phyloP scores from a whole-genome alignment of 306 rosid genomes.

The Rubus idaeus region DNA sequence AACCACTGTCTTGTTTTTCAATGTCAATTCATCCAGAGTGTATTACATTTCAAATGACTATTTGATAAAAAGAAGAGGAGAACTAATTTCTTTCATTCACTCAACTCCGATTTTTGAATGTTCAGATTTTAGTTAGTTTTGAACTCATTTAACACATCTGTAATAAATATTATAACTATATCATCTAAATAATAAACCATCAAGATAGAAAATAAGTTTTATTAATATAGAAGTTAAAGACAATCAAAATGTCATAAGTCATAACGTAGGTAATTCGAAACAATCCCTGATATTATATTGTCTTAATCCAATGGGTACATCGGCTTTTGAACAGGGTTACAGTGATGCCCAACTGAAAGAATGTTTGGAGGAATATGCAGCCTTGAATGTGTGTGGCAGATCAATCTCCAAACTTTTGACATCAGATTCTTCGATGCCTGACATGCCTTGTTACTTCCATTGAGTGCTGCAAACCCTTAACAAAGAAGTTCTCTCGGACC shows the following conservation, averaged over 20 bases:
- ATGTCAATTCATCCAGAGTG: no score
- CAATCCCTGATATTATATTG: neutral
- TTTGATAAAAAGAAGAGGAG: no score
- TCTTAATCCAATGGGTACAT: neutral
- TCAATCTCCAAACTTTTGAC: conserved; percentile 88
- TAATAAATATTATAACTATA: no score
- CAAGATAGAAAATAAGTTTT: neutral
- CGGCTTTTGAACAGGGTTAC: conserved; percentile 69
- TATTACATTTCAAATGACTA: no score
- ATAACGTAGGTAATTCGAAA: neutral
- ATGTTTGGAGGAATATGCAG: conserved; percentile 97
- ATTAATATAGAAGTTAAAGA: neutral
- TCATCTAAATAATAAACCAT: neutral
- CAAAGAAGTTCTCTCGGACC: neutral
- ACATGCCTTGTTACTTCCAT: conserved; percentile 12
- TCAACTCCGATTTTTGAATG: no score
- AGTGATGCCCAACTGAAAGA: conserved; percentile 94
- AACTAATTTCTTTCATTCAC: no score
- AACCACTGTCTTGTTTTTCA: no score
- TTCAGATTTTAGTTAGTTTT: no score
- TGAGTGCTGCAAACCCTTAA: neutral
- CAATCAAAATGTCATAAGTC: neutral
- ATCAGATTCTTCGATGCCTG: conserved; percentile 87
- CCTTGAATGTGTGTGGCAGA: conserved; percentile 98
- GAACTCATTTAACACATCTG: no score